These are phyloP conservation scores for Schizochytrium sp. DNA, from an alignment of 108 stramenopile species.

Conservation along the genomic window DNA sequence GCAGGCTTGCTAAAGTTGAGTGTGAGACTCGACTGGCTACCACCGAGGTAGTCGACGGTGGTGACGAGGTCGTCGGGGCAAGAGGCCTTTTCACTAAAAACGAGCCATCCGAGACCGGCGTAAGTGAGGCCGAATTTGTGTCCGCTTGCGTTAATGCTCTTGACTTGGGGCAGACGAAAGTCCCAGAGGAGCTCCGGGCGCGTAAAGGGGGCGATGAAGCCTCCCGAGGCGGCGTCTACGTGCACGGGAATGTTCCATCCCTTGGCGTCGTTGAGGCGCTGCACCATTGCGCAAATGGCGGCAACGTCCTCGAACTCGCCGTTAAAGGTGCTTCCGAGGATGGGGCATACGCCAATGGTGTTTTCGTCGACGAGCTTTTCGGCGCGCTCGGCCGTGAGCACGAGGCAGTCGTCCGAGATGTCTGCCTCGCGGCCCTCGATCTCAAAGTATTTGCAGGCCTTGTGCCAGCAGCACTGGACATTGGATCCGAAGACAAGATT, in stretches of 20 bases:
- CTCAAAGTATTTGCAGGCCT: constrained; percentile 51
- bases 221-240: constrained; percentile 40
- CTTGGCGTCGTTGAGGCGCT: constrained; percentile 35
- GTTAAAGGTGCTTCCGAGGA: constrained; percentile 51
- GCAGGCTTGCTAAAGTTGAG: constrained; percentile 51
- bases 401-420: constrained; percentile 8
- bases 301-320: constrained; percentile 50
- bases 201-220: constrained; percentile 54
- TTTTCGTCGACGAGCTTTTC: constrained; percentile 44
- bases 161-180: constrained; percentile 48
- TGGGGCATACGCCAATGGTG: constrained; percentile 51
- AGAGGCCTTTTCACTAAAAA: constrained; percentile 43
- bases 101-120: constrained; percentile 55
- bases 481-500: constrained; percentile 48
- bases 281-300: constrained; percentile 38
- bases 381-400: constrained; percentile 29
- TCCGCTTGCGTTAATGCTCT: constrained; percentile 45
- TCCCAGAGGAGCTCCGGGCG: constrained; percentile 36
- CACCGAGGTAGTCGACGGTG: constrained; percentile 45
- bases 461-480: constrained; percentile 48
- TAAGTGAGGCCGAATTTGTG: constrained; percentile 55
- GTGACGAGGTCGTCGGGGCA: constrained; percentile 47
- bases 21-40: constrained; percentile 38
- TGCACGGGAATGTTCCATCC: constrained; percentile 51
- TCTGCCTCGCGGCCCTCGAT: constrained; percentile 27